Evolutionary conservation across 208 protist species (phyloP), one percentile per base, ranked within the genome.

Genomic region (Sergeia podlipaevii): DNA sequence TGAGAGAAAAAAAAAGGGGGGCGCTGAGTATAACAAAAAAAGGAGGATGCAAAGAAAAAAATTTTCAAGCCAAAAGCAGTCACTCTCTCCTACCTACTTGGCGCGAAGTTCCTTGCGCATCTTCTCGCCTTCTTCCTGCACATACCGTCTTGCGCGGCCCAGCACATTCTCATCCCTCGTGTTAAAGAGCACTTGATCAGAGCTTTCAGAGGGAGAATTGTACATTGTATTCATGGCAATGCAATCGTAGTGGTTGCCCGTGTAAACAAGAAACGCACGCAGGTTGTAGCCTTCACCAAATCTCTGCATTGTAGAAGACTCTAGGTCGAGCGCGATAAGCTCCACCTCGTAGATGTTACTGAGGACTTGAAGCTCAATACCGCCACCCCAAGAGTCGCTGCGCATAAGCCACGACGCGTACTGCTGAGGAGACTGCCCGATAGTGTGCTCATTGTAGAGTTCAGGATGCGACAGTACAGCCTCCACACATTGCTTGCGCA

Each of bases 241-340:
- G 33, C 85, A 89, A 57, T 97, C 96, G 73, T 97, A 98, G 71
- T 98, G 96, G 49, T 89, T 85, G 15, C 95, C 95, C 8, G 89
- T 96, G 63, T 96, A 98, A 1, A 97, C 77, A 43, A 98, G 56
- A 69, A 97, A 97, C 3, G 55, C 77, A 8, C 85, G 75, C 30
- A 85, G 68, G 24, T 55, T 80, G 78, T 96, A 97, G 26, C 62
- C 77, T 45, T 66, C 52, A 28, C 96, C 96, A 64, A 92, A 96
- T 24, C 60, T 57, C 57, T 93, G 66, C 53, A 95, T 63, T 2
- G 68, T 76, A 13, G 60, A 64, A 0, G 84, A 96, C 68, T 93
- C 64, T 33, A 95, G 58, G 54, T 97, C 91, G 13, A 96, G 63
- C 4, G 82, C 76, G 32, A 91, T 64, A 45, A 98, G 95, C 70